A percentile compares a stretch with the other conserved stretches of the same genome.
Evolutionary conservation across 1,139 yeast genomes (phyloP).

Genomic region (Meyerozyma elateridarum): DNA sequence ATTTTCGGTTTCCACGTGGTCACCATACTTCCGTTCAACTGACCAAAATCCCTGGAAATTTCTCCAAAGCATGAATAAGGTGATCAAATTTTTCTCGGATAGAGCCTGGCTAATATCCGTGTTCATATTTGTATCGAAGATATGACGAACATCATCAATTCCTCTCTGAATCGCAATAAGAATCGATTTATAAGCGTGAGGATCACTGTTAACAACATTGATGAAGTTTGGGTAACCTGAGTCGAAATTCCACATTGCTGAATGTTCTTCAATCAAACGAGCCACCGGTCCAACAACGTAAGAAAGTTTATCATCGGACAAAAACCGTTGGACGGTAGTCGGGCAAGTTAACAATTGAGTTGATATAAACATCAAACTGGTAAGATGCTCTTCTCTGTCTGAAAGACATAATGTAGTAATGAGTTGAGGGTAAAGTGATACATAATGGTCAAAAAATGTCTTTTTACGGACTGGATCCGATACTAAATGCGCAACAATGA

Average conservation of each 20-base stretch:
- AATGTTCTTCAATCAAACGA: constrained; percentile 39
- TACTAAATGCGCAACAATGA: constrained; percentile 52
- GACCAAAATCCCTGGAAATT: constrained; percentile 57
- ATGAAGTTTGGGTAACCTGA: constrained; percentile 28
- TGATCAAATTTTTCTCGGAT: constrained; percentile 27
- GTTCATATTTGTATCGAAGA: constrained; percentile 33
- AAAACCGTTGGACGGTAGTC: constrained; percentile 41
- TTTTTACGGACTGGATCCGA: constrained; percentile 43
- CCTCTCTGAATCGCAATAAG: constrained; percentile 26
- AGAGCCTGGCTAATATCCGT: constrained; percentile 21
- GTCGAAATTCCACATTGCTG: constrained; percentile 22
- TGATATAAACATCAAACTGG: constrained; percentile 48
- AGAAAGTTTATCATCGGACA: constrained; percentile 32
- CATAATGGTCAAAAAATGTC: constrained; percentile 47
- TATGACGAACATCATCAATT: constrained; percentile 38
- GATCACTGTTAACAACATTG: constrained; percentile 19
- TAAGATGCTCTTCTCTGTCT: constrained; percentile 65
- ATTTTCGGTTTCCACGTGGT: constrained; percentile 59
- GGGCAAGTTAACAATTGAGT: constrained; percentile 67
- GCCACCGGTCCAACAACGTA: constrained; percentile 46
- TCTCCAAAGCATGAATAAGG: constrained; percentile 39
- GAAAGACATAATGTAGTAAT: constrained; percentile 41
- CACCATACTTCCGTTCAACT: constrained; percentile 56
- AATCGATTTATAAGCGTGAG: constrained; percentile 9
- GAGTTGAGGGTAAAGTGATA: constrained; percentile 52